Base-by-base conservation (phyloP, 2,329 filamentous ascomycete species). In the Pseudogymnoascus sp. region DNA sequence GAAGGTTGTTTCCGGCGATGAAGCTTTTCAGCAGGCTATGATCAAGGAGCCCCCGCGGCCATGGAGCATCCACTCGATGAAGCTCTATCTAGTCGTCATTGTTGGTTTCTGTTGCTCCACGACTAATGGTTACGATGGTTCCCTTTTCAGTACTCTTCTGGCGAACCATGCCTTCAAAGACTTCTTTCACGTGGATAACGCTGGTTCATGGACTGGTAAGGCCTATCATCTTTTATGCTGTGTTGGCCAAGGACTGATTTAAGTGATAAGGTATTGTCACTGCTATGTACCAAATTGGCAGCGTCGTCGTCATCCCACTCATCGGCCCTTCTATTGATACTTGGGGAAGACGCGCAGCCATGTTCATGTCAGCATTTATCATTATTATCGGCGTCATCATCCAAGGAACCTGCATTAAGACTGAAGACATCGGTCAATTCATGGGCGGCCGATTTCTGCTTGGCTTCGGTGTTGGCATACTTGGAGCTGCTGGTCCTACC, bases 401-500 rank as follows among this genome's bases (percentile, higher is more conserved):
- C 33, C 76, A 79, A 66, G 74, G 74, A 4, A 74, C 78, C 10
- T 35, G 30, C 30, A 37, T 57, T n/a, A 66, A 64, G 59, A 74
- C 76, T 26, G 66, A 72, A 59, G 74, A 72, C 58, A 71, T 76
- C 1, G 73, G 71, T 13, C 76, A 78, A 60, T 82, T 84, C 68
- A 79, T 84, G 70, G 79, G 72, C 2, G 77, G 78, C 5, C 74
- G 79, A 18, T 79, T 80, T 66, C 65, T 80, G 15, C 73, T 80
- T 19, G 78, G 78, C 9, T 80, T 79, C 60, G 82, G 82, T 57
- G 81, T 82, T 45, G 76, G 78, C 3, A 82, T 86, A 61, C 77
- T 79, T 6, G 76, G 79, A 3, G 76, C 80, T 3, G 81, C 82
- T 4, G 82, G 80, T 1, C 83, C 83, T 1, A 78, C 81, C 18